A percentile compares a stretch with the other conserved stretches of the same genome.
These are phyloP conservation scores for Tetraselmis chui DNA, from an alignment of 139 green algal genomes.

Conservation along the genomic window DNA sequence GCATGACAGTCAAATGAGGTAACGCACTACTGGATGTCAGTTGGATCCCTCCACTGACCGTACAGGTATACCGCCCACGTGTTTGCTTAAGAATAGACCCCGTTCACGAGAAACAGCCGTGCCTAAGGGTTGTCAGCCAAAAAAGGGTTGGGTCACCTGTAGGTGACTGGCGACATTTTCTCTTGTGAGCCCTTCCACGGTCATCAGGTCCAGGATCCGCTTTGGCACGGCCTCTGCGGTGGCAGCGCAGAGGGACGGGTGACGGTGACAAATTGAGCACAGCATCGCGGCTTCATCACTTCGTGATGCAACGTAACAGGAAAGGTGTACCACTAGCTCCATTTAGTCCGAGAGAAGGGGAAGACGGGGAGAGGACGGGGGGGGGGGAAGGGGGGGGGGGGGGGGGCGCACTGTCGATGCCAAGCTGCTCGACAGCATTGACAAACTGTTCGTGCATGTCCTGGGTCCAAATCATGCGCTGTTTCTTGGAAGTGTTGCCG, in stretches of 20 bases:
- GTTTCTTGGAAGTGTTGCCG: constrained; percentile 68
- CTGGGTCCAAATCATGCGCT: constrained; percentile 86
- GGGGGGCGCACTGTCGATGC: constrained; percentile 77
- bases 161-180: constrained; percentile 95
- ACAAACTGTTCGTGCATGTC: constrained; percentile 97
- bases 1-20: no score
- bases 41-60: no score
- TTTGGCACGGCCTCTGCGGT: constrained; percentile 87
- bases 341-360: no score
- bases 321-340: neutral
- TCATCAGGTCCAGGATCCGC: constrained; percentile 96
- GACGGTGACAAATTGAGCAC: no score
- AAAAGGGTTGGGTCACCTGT: constrained; percentile 33
- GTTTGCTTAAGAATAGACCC: no score
- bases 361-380: neutral
- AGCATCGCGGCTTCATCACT: no score
- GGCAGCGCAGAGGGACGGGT: neutral
- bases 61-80: no score
- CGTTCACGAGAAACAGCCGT: no score
- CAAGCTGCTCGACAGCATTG: constrained; percentile 85
- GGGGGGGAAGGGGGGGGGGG: neutral
- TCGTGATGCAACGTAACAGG: neutral
- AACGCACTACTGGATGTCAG: no score
- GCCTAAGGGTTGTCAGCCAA: no score
- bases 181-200: constrained; percentile 81